A percentile compares a stretch with the other conserved stretches of the same genome.
Conservation (phyloP, 2,329 filamentous ascomycete species). For the Cercospora citrullina region DNA sequence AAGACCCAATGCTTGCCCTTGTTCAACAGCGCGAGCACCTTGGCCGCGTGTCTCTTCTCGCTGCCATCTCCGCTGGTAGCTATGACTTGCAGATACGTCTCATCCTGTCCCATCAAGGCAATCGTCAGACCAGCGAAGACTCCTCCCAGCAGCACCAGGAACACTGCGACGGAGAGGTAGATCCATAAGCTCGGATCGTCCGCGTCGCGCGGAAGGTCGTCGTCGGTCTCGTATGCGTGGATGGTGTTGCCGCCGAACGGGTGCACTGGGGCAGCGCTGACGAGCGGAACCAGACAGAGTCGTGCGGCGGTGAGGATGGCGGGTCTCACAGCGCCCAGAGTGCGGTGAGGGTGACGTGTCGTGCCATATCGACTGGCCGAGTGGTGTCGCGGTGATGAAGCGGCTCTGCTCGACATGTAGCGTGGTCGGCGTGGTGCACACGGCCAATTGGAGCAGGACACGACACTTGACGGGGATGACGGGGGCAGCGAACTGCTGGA, state of each 20-base stretch:
- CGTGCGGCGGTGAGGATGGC: slow-evolving; percentile 26
- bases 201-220: slow-evolving; percentile 33
- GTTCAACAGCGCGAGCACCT: slow-evolving; percentile 76
- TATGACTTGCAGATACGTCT: slow-evolving; percentile 95
- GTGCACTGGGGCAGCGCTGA: slow-evolving; percentile 22
- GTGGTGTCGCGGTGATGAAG: background rate
- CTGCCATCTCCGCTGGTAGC: slow-evolving; percentile 77
- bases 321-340: slow-evolving; percentile 21
- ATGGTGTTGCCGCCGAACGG: slow-evolving; percentile 15
- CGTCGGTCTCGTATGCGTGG: slow-evolving; percentile 18
- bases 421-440: background rate
- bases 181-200: slow-evolving; percentile 71
- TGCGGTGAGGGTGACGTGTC: slow-evolving; percentile 1
- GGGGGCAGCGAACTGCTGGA: background rate
- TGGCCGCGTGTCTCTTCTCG: slow-evolving; percentile 82
- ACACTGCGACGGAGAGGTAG: slow-evolving; percentile 74
- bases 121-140: slow-evolving; percentile 94
- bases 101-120: slow-evolving; percentile 80
- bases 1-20: slow-evolving; percentile 97
- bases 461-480: background rate
- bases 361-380: slow-evolving; percentile 3
- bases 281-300: slow-evolving; percentile 27
- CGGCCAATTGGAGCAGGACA: background rate
- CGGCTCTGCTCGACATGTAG: slow-evolving; percentile 7
- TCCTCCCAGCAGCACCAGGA: slow-evolving; percentile 82